phyloP scores from a whole-genome alignment of 2,329 filamentous ascomycete species.

The Xylariaceae sp. region DNA sequence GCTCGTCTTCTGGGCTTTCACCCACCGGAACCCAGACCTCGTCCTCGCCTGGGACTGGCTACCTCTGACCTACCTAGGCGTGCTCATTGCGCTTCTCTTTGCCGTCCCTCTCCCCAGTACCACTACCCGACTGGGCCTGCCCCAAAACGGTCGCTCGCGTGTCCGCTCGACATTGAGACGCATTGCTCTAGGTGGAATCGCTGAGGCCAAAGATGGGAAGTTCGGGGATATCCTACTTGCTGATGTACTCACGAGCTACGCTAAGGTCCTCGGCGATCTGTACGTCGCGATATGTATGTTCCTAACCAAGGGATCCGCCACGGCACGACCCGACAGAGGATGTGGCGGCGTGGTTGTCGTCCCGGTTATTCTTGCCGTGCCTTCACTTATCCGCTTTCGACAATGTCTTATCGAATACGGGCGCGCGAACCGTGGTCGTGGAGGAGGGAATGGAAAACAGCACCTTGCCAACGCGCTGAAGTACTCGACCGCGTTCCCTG shows the following conservation, averaged over 20 bases:
- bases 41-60: constrained; percentile 80
- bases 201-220: constrained; percentile 81
- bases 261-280: constrained; percentile 85
- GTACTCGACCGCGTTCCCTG: constrained; percentile 90
- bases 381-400: constrained; percentile 79
- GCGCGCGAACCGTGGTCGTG: constrained; percentile 60
- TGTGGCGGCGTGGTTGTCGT: constrained; percentile 79
- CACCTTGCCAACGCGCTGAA: constrained; percentile 93
- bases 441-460: constrained; percentile 72
- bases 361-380: constrained; percentile 77
- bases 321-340: constrained; percentile 71
- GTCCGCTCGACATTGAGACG: constrained; percentile 74
- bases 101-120: constrained; percentile 60
- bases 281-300: constrained; percentile 93
- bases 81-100: constrained; percentile 64
- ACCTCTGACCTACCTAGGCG: constrained; percentile 75
- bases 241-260: constrained; percentile 91
- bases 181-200: constrained; percentile 79
- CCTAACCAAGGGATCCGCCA: constrained; percentile 68
- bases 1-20: constrained; percentile 77
- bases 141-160: constrained; percentile 67
- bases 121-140: constrained; percentile 60
- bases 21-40: constrained; percentile 63
- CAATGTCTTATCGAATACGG: constrained; percentile 89
- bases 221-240: constrained; percentile 93